phyloP scores from a whole-genome alignment of 2,329 filamentous ascomycete genomes.

The Curvularia lunata region DNA sequence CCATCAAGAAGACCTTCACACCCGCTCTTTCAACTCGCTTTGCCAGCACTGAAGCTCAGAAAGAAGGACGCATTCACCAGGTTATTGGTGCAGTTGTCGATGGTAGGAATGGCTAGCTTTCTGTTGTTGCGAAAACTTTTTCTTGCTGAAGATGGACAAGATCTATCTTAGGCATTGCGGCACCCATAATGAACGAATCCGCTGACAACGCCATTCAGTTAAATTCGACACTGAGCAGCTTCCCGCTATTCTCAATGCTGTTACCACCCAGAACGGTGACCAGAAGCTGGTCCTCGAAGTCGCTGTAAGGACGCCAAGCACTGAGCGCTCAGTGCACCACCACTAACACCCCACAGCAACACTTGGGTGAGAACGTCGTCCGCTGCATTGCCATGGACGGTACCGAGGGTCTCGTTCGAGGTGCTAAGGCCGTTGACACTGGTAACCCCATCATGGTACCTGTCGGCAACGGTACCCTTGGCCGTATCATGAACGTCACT shows the following conservation, averaged over 20 bases:
- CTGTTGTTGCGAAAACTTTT: constrained; percentile 53
- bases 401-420: constrained; percentile 99
- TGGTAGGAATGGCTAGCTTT: constrained; percentile 61
- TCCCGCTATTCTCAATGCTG: constrained; percentile 95
- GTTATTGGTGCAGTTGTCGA: constrained; percentile 99
- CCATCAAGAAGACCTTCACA: constrained; percentile 63
- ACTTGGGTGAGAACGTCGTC: constrained; percentile 98
- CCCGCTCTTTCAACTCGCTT: constrained; percentile 67
- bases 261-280: constrained; percentile 88
- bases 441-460: constrained; percentile 95
- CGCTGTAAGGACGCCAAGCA: constrained; percentile 69
- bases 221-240: constrained; percentile 96
- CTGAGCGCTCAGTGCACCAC: constrained; percentile 26
- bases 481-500: constrained; percentile 99
- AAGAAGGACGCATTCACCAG: constrained; percentile 72
- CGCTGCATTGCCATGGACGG: constrained; percentile 99
- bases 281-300: constrained; percentile 97
- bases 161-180: constrained; percentile 33
- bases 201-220: constrained; percentile 65
- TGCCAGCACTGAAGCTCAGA: constrained; percentile 64
- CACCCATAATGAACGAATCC: too few species aligned
- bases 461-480: constrained; percentile 90
- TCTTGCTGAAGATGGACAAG: constrained; percentile 25
- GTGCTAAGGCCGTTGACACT: constrained; percentile 82
- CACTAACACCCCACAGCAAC: constrained; percentile 72